phyloP scores from a whole-genome alignment of 805 yeast species.

The Wilhelminamyces savonicus region DNA sequence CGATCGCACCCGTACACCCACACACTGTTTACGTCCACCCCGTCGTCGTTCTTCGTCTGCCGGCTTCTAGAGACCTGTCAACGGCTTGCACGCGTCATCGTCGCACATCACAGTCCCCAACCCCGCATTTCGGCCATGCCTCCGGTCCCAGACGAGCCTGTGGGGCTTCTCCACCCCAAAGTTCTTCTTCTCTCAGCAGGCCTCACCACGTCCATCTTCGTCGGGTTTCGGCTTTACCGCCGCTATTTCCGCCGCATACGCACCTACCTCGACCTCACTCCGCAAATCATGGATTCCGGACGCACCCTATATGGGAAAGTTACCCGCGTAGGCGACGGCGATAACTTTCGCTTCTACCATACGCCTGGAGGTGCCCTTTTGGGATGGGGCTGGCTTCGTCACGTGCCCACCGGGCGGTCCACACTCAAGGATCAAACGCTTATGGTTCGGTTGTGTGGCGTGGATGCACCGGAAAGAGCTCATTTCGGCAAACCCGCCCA shows the following conservation, averaged over 20 bases:
- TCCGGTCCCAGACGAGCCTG: constrained; percentile 1
- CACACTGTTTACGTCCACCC: too few species aligned
- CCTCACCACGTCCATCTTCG: constrained; percentile 18
- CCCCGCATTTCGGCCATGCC: too few species aligned
- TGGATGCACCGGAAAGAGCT: constrained; percentile 94
- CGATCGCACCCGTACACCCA: too few species aligned
- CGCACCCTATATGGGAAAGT: constrained; percentile 55
- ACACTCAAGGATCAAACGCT: constrained; percentile 59
- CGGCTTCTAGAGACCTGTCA: too few species aligned
- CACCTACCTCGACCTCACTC: constrained; percentile 32
- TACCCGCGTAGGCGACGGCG: constrained; percentile 92
- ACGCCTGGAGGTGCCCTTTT: constrained; percentile 83
- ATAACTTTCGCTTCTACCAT: constrained; percentile 87
- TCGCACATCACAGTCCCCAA: too few species aligned
- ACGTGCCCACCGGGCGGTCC: constrained; percentile 48
- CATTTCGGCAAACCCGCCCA: constrained; percentile 95
- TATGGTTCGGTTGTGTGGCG: constrained; percentile 79
- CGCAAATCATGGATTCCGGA: constrained; percentile 23
- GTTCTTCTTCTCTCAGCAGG: constrained; percentile 34
- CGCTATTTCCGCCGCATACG: constrained; percentile 28
- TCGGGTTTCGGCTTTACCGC: constrained; percentile 24
- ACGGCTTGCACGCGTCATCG: too few species aligned
- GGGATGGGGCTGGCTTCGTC: constrained; percentile 93
- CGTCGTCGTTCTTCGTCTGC: too few species aligned
- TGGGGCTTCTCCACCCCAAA: constrained; percentile 28